phyloP scores from a whole-genome alignment of 495 filamentous ascomycete species.

The Chlorociboria aeruginascens region DNA sequence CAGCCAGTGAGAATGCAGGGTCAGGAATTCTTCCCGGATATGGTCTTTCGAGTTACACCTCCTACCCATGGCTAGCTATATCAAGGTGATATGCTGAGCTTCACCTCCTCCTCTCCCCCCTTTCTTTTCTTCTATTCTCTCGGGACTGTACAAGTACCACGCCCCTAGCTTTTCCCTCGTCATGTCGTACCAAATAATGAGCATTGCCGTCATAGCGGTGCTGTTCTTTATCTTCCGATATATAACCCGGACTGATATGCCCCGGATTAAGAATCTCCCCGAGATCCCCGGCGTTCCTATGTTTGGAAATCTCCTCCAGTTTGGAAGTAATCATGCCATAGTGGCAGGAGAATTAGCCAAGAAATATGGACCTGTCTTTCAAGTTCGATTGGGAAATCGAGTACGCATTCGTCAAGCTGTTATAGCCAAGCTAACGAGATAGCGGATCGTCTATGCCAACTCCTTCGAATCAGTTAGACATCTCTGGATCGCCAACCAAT shows the following conservation, averaged over 20 bases:
- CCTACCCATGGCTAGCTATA: background rate
- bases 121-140: background rate
- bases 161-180: background rate
- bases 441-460: slow-evolving; percentile 60
- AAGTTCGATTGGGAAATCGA: slow-evolving; percentile 53
- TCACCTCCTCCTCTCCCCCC: background rate
- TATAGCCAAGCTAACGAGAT: background rate
- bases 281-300: slow-evolving; percentile 52
- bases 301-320: slow-evolving; percentile 50
- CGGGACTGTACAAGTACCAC: no score
- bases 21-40: background rate
- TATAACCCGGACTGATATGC: slow-evolving; percentile 43
- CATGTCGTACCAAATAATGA: slow-evolving; percentile 34
- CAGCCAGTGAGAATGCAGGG: no score
- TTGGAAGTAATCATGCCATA: slow-evolving; percentile 43
- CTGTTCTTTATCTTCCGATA: slow-evolving; percentile 41
- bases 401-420: slow-evolving; percentile 20
- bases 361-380: slow-evolving; percentile 55
- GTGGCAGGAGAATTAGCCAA: slow-evolving; percentile 42
- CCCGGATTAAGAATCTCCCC: slow-evolving; percentile 51
- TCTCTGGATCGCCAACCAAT: slow-evolving; percentile 62
- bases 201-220: slow-evolving; percentile 29
- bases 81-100: background rate
- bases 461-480: slow-evolving; percentile 54
- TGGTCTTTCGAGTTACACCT: no score